A percentile compares a stretch with the other conserved stretches of the same genome.
Evolutionary conservation across 2,329 filamentous ascomycete genomes (phyloP).

Genomic region (Microdochium bolleyi): DNA sequence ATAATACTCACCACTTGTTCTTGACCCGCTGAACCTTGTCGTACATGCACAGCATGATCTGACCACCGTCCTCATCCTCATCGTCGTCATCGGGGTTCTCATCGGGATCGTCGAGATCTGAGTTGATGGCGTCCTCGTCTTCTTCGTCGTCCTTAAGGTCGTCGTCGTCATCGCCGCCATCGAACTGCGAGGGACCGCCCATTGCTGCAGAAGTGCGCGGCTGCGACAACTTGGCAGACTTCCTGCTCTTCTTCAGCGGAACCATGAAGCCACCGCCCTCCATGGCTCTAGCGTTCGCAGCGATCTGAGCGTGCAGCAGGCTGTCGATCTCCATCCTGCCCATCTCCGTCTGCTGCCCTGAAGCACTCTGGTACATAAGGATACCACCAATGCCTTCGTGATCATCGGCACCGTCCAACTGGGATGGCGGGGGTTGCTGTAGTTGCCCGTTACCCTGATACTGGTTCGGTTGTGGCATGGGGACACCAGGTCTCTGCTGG

Average conservation of each 20-base stretch:
- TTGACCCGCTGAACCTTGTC: conserved; percentile 99
- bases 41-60: conserved; percentile 98
- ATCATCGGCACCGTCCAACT: conserved; percentile 70
- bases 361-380: conserved; percentile 46
- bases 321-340: conserved; percentile 58
- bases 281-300: conserved; percentile 57
- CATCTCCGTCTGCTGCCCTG: conserved; percentile 46
- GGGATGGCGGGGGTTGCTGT: conserved; percentile 30
- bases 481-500: conserved; percentile 14
- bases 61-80: conserved; percentile 76
- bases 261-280: conserved; percentile 72
- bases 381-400: conserved; percentile 50
- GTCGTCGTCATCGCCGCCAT: conserved; percentile 57
- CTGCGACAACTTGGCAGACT: conserved; percentile 20
- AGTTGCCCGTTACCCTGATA: conserved; percentile 19
- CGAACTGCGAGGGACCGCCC: conserved; percentile 40
- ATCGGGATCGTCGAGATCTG: conserved; percentile 90
- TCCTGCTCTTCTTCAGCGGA: conserved; percentile 51
- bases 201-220: conserved; percentile 9
- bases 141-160: conserved; percentile 53
- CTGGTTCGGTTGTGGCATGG: conserved; percentile 13
- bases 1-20: conserved; percentile 75
- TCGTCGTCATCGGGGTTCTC: conserved; percentile 79
- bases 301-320: conserved; percentile 61
- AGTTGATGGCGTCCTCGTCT: conserved; percentile 97